These are phyloP conservation scores for Arthromyces matolae DNA, from an alignment of 768 basidiomycete genomes.

Conservation along the genomic window DNA sequence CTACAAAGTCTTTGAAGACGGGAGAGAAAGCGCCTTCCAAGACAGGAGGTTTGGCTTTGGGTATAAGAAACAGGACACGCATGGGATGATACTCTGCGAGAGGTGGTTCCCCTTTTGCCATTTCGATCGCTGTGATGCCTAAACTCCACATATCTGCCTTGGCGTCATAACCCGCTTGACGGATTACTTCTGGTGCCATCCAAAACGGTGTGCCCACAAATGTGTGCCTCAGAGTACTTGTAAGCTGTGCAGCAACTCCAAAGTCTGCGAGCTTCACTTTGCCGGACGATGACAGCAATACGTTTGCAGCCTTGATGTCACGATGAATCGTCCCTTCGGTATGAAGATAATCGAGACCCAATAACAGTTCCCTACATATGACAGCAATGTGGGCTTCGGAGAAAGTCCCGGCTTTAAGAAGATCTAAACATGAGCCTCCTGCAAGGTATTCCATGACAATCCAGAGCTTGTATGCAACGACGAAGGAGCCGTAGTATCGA, in stretches of 20 bases:
- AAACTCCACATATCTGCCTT: conserved; percentile 98
- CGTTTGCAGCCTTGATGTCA: conserved; percentile 98
- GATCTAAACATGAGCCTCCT: conserved; percentile 96
- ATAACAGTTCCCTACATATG: conserved; percentile 86
- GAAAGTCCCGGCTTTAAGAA: conserved; percentile 89
- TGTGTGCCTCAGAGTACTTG: conserved; percentile 90
- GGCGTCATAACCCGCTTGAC: conserved; percentile 92
- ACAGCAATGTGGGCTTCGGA: conserved; percentile 94
- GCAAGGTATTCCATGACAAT: conserved; percentile 99
- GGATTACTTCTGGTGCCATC: conserved; percentile 99
- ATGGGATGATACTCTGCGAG: conserved; percentile 97
- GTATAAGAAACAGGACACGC: conserved; percentile 97
- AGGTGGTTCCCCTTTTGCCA: conserved; percentile 97
- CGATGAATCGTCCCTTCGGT: conserved; percentile 94
- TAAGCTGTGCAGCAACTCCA: conserved; percentile 96
- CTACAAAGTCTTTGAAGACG: conserved; percentile 92
- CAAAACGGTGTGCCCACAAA: conserved; percentile 97
- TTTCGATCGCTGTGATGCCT: conserved; percentile 96
- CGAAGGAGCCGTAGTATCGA: conserved; percentile 94
- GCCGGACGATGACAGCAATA: conserved; percentile 85
- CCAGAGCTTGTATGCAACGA: conserved; percentile 96
- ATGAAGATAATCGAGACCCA: conserved; percentile 96
- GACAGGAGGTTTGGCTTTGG: conserved; percentile 90
- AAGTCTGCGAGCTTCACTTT: conserved; percentile 98
- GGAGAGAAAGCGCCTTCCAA: conserved; percentile 83